These are phyloP conservation scores for Hypericum androsaemum DNA, from an alignment of 345 rosid species.

Conservation along the genomic window DNA sequence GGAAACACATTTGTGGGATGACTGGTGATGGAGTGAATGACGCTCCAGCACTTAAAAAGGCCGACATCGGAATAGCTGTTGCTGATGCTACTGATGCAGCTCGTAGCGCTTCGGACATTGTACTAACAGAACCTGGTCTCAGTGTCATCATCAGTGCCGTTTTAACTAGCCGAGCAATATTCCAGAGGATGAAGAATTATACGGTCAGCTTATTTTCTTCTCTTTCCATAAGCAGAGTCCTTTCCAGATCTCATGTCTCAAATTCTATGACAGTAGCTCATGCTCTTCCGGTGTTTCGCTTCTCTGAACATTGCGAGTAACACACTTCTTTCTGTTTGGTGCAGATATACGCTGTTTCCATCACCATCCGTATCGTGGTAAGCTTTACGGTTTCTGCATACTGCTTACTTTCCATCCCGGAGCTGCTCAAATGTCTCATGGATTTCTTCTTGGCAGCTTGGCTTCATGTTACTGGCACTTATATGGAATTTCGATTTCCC, in stretches of 20 bases:
- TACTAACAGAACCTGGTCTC: constrained; percentile 58
- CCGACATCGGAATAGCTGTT: too few species aligned
- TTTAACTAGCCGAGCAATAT: constrained; percentile 50
- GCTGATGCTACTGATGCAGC: too few species aligned
- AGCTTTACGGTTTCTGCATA: constrained; percentile 10
- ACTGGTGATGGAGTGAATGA: too few species aligned
- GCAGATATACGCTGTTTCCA: constrained; percentile 86
- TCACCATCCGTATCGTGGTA: constrained; percentile 83
- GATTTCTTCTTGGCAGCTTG: constrained; percentile 31
- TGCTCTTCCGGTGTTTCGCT: constrained; percentile 1
- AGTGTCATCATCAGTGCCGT: constrained; percentile 65
- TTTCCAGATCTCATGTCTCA: background rate
- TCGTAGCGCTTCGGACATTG: constrained; percentile 15
- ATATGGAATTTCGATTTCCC: constrained; percentile 63
- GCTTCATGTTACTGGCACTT: constrained; percentile 58
- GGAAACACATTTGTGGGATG: constrained; percentile 8
- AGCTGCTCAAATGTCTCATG: background rate
- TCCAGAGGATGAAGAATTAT: constrained; percentile 68
- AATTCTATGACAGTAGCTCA: constrained; percentile 2
- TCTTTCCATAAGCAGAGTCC: too few species aligned
- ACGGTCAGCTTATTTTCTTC: constrained; percentile 27
- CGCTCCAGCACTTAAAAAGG: too few species aligned
- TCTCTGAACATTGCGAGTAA: too few species aligned
- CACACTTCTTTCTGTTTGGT: background rate
- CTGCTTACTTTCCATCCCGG: background rate